phyloP scores from a whole-genome alignment of 2,329 filamentous ascomycete genomes.

The Colletotrichum theobromicola region DNA sequence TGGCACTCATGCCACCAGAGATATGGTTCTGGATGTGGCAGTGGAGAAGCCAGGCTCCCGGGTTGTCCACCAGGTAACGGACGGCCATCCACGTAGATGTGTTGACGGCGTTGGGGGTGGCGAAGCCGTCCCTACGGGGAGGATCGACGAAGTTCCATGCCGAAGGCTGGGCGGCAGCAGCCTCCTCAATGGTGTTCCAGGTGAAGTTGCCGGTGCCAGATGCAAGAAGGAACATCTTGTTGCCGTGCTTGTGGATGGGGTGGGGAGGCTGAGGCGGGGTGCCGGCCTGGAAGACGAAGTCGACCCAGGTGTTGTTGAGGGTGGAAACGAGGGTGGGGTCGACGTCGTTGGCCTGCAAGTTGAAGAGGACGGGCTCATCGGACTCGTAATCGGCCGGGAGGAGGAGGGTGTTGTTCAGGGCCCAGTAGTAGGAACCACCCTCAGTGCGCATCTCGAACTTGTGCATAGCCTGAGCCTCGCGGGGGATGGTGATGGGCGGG shows the following conservation, averaged over 20 bases:
- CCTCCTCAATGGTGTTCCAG: slow-evolving; percentile 59
- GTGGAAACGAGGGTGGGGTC: slow-evolving; percentile 55
- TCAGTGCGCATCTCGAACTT: slow-evolving; percentile 44
- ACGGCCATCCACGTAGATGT: slow-evolving; percentile 52
- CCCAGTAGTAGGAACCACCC: slow-evolving; percentile 57
- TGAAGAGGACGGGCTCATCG: slow-evolving; percentile 50
- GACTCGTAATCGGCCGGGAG: slow-evolving; percentile 41
- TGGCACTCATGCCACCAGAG: slow-evolving; percentile 59
- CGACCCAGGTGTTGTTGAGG: slow-evolving; percentile 55
- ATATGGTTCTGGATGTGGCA: slow-evolving; percentile 62
- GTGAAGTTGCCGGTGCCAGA: slow-evolving; percentile 53
- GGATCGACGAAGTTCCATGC: slow-evolving; percentile 64
- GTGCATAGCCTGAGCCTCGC: slow-evolving; percentile 49
- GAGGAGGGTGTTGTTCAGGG: slow-evolving; percentile 51
- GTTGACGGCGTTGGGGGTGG: slow-evolving; percentile 36
- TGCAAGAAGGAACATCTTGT: slow-evolving; percentile 64
- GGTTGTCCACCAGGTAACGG: slow-evolving; percentile 57
- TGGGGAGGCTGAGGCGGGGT: slow-evolving; percentile 57
- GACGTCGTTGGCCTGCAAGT: slow-evolving; percentile 35
- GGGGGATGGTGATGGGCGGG: slow-evolving; percentile 47
- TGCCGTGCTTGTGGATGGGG: slow-evolving; percentile 69
- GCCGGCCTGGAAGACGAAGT: slow-evolving; percentile 56
- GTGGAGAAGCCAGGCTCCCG: slow-evolving; percentile 60
- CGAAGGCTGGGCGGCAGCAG: slow-evolving; percentile 47
- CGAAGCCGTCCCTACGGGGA: slow-evolving; percentile 55